Conservation (phyloP, 2,329 filamentous ascomycete species). For the Fusarium floridanum region DNA sequence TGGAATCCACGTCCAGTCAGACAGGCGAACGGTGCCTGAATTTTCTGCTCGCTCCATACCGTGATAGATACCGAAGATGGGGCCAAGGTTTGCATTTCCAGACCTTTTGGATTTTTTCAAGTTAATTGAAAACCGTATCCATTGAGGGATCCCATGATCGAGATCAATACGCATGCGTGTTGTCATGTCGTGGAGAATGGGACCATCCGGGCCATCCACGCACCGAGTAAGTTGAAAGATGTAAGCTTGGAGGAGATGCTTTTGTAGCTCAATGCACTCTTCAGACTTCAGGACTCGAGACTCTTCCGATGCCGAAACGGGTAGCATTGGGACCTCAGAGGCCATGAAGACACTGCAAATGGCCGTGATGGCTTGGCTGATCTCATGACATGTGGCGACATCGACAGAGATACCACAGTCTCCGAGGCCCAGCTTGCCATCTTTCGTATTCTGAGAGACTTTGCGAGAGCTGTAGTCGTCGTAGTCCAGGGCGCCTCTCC, state of each 20-base stretch:
- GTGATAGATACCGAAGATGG: background rate
- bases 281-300: background rate
- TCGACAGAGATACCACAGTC: background rate
- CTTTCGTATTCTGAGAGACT: background rate
- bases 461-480: background rate
- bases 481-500: background rate
- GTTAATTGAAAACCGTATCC: background rate
- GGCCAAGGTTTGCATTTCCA: no score
- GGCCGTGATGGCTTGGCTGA: background rate
- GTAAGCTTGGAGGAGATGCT: background rate
- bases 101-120: no score
- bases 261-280: background rate
- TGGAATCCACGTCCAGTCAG: conserved; percentile 3
- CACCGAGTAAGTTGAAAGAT: background rate
- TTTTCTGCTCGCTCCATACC: background rate
- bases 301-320: background rate
- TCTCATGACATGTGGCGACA: background rate
- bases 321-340: background rate
- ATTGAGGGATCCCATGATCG: background rate
- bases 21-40: background rate
- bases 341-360: background rate
- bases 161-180: background rate
- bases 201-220: background rate
- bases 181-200: background rate
- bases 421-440: background rate